phyloP scores from a whole-genome alignment of 2,329 filamentous ascomycete species.

The Penicillium psychrosexuale region DNA sequence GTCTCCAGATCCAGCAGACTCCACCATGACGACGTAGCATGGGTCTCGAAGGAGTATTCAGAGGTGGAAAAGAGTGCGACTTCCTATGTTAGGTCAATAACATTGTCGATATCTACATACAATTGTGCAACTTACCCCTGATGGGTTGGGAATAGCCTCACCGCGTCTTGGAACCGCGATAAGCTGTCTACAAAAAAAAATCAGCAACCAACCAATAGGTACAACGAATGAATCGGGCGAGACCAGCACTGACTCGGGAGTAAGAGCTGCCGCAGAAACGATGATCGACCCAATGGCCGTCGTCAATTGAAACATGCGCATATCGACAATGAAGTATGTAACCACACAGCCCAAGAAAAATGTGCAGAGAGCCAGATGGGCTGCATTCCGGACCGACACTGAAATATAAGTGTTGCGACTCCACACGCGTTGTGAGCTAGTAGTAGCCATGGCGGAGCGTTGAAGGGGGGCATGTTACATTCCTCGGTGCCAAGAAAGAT shows the following conservation, averaged over 20 bases:
- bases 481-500: slow-evolving; percentile 17
- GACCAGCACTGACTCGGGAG: slow-evolving; percentile 28
- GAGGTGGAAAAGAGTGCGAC: slow-evolving; percentile 57
- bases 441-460: background rate
- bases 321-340: slow-evolving; percentile 12
- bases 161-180: slow-evolving; percentile 39
- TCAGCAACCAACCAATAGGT: background rate
- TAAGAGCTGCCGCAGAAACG: slow-evolving; percentile 25
- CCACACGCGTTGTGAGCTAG: background rate
- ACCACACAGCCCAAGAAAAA: slow-evolving; percentile 2
- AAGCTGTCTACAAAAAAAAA: slow-evolving; percentile 27
- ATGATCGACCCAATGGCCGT: slow-evolving; percentile 24
- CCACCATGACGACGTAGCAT: slow-evolving; percentile 61
- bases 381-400: background rate
- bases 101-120: background rate
- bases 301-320: slow-evolving; percentile 28
- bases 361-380: background rate
- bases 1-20: slow-evolving; percentile 68
- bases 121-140: slow-evolving; percentile 33
- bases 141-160: slow-evolving; percentile 39
- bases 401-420: background rate
- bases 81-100: slow-evolving; percentile 24
- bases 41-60: slow-evolving; percentile 75
- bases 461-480: slow-evolving; percentile 18
- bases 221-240: background rate